These are phyloP conservation scores for Taphrina deformans DNA, from an alignment of 1,139 yeast genomes.

Conservation along the genomic window DNA sequence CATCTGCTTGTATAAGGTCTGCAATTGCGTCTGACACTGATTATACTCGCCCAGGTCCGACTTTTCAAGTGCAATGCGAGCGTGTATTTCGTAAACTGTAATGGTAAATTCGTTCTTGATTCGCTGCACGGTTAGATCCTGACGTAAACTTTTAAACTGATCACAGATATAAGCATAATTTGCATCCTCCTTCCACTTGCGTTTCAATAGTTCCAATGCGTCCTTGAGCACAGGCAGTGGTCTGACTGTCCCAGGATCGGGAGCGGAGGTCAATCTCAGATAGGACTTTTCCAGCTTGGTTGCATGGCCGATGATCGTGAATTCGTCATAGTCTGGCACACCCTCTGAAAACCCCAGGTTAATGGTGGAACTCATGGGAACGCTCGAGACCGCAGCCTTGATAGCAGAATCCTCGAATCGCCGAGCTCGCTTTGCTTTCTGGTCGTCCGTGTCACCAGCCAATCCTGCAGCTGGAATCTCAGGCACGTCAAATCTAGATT, in stretches of 20 bases:
- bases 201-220: slow-evolving; percentile 58
- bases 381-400: slow-evolving; percentile 26
- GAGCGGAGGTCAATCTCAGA: slow-evolving; percentile 83
- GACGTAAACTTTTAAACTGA: slow-evolving; percentile 87
- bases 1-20: slow-evolving; percentile 46
- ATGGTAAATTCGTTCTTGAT: slow-evolving; percentile 77
- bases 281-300: slow-evolving; percentile 71
- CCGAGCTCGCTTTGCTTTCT: slow-evolving; percentile 27
- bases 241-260: slow-evolving; percentile 79
- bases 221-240: slow-evolving; percentile 64
- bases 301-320: slow-evolving; percentile 63
- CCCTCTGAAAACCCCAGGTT: slow-evolving; percentile 18
- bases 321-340: slow-evolving; percentile 37
- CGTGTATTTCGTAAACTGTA: slow-evolving; percentile 79
- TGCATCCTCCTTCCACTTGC: slow-evolving; percentile 56
- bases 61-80: slow-evolving; percentile 72
- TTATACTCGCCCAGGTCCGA: slow-evolving; percentile 90
- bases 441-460: slow-evolving; percentile 36
- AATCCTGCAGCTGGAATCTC: not conserved
- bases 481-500: slow-evolving; percentile 34
- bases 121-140: slow-evolving; percentile 90
- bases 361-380: slow-evolving; percentile 19
- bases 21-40: slow-evolving; percentile 84
- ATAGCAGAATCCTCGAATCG: slow-evolving; percentile 6
- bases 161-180: slow-evolving; percentile 77